Evolutionary conservation across 2,329 filamentous ascomycete species (phyloP).

Genomic region (Cryphonectria nitschkei): DNA sequence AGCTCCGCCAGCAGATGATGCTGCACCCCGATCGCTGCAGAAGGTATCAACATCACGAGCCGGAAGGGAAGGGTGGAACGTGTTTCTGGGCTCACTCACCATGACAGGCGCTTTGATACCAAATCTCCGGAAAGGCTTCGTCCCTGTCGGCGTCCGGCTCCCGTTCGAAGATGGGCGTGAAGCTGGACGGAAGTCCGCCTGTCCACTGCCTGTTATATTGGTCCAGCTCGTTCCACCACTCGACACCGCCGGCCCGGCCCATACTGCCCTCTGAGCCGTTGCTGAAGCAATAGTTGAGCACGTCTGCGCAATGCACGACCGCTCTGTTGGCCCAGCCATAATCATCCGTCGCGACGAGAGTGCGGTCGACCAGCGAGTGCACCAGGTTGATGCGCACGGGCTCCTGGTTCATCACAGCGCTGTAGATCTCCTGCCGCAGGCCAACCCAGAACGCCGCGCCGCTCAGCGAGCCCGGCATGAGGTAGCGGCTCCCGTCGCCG

Average conservation of each 20-base stretch:
- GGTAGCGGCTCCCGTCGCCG: constrained; percentile 39
- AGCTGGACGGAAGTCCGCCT: constrained; percentile 52
- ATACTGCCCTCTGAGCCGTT: constrained; percentile 32
- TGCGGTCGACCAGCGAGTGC: constrained; percentile 55
- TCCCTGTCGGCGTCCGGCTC: constrained; percentile 38
- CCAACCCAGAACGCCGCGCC: constrained; percentile 62
- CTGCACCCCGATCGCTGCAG: constrained; percentile 59
- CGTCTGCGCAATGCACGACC: constrained; percentile 65
- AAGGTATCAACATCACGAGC: constrained; percentile 16
- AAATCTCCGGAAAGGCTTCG: constrained; percentile 59
- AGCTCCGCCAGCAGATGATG: constrained; percentile 63
- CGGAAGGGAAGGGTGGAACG: too few relatives aligned
- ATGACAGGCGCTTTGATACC: constrained; percentile 60
- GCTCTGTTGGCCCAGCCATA: constrained; percentile 64
- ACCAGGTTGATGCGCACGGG: constrained; percentile 54
- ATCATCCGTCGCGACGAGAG: constrained; percentile 52
- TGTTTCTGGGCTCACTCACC: constrained; percentile 41
- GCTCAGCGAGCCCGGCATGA: constrained; percentile 47
- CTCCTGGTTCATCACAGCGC: constrained; percentile 53
- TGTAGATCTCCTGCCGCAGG: constrained; percentile 62
- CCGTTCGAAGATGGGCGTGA: constrained; percentile 56
- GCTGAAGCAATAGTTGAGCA: constrained; percentile 65
- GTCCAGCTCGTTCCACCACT: constrained; percentile 49
- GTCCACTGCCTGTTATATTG: constrained; percentile 53
- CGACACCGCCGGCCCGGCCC: constrained; percentile 34